Base-by-base conservation (phyloP, 345 rosid genomes). In the Heritiera fomes region DNA sequence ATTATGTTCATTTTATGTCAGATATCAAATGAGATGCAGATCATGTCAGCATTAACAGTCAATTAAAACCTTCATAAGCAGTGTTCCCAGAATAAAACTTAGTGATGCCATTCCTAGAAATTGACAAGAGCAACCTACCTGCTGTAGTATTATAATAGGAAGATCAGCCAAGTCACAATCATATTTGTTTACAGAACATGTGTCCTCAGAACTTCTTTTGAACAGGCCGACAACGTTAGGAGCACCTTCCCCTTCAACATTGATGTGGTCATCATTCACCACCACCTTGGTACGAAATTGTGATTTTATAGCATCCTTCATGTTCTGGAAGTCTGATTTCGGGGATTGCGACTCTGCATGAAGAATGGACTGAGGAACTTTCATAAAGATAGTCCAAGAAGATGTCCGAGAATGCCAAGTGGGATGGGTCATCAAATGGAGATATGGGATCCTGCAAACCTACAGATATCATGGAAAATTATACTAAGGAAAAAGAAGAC, bases 351-450 rank as follows among this genome's bases (percentile, higher is more conserved):
- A 79, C 23, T 79, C 87, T 71, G 87, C 86, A 30, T 85, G 88
- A 81, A 89, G 92, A 75, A 91, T 84, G 75, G 97, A 92, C 68
- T 84, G 92, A 73, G 98, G 97, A 80, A 94, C 88, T 77, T 86
- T 88, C 94, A 91, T 84, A 68, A 82, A 89, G 86, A 96, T 85
- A 47, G 97, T 91, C 98, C 99, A 92, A 67, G 99, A 91, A 65
- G 99, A 96, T 79, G 88, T 87, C 80, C 97, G 88, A 69, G 97
- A 94, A 88, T 91, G 88, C 99, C 99, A 94, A 67, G 98, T 88
- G 38, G 98, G 97, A 85, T 96, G 96, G 68, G 97, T 92, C 84
- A 88, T 85, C 86, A 92, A 86, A 80, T 89, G 97, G 78, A 94
- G 94, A 87, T 91, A 96, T 17, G 98, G 89, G 20, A 91, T 93